Percentiles rank a stretch among this genome's conserved stretches.
phyloP scores from a whole-genome alignment of 1,284 basidiomycete species.

The Ustilago shanxiensis region DNA sequence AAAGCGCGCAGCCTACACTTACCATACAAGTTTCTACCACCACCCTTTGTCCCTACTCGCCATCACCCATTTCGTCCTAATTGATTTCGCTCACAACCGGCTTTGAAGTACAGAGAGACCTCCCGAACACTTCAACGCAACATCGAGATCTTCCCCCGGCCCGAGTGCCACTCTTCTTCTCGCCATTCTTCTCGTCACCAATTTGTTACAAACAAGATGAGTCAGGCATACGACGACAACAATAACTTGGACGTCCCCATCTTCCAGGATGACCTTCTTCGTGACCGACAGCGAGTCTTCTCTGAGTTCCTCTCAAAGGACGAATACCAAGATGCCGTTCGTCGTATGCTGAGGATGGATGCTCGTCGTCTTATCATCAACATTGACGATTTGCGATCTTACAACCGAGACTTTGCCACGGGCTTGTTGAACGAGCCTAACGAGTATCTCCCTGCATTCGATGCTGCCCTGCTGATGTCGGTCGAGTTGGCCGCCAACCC shows the following conservation, averaged over 20 bases:
- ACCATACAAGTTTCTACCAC: background rate
- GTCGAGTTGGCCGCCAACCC: conserved; percentile 82
- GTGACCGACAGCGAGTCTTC: conserved; percentile 76
- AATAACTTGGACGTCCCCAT: conserved; percentile 56
- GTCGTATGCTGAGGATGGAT: conserved; percentile 84
- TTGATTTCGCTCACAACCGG: background rate
- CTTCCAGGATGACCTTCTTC: conserved; percentile 65
- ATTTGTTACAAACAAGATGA: conserved; percentile 24
- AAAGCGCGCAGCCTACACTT: background rate
- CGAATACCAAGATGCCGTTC: conserved; percentile 89
- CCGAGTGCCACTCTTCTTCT: conserved; percentile 9
- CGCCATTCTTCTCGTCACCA: background rate
- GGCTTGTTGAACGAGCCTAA: conserved; percentile 85
- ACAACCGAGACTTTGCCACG: conserved; percentile 77
- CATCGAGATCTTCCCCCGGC: conserved; percentile 1
- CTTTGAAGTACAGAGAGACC: background rate
- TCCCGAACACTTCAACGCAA: background rate
- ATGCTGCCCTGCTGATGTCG: conserved; percentile 83
- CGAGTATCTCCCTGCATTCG: conserved; percentile 91
- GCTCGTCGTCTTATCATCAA: conserved; percentile 93
- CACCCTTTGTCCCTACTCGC: background rate
- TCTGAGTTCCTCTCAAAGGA: conserved; percentile 80
- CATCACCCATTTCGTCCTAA: background rate
- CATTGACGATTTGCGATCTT: conserved; percentile 94
- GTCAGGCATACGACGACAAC: conserved; percentile 44